Base-by-base conservation (phyloP, 2,329 filamentous ascomycete genomes). In the Colletotrichum sp. region DNA sequence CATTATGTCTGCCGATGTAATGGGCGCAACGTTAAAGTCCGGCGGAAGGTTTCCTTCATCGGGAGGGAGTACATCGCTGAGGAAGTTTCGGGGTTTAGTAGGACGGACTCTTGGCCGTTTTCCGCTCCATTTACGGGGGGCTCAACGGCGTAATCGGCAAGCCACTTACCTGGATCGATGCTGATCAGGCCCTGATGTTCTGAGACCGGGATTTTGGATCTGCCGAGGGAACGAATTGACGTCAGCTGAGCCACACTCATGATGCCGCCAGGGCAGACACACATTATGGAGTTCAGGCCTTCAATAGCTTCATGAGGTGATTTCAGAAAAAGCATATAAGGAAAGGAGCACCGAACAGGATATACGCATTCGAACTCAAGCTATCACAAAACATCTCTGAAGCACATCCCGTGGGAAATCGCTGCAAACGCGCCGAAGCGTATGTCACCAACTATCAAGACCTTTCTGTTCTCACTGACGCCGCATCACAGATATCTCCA, bases 31-130 rank as follows among this genome's bases (percentile, higher is more conserved):
- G 0, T 0, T 22, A 13, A 48, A 48, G 44, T 48, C 44, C 44
- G 0, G 0, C 44, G 44, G 44, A 5, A 13, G 7, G 1, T 13
- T 48, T 48, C 0, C 44, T 48, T n/a, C 2, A 22, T 7, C 16
- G 36, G 36, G 36, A 39, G 15, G 19, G 25, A 25, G 25, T 25
- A 25, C 25, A 25, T 25, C 32, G 11, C 11, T 12, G 12, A 6
- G 32, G 32, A 34, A 5, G 32, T 15, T 34, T 34, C 32, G 12
- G 12, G 32, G 32, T 34, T 12, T 34, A 44, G 16, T 19, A 5
- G 9, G 16, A 48, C 12, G 39, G 39, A 5, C 9, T 48, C 44
- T 48, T 22, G 44, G 44, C n/a, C 44, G 11, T 48, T 48, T 5
- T 22, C 7, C 44, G 2, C 11, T 48, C 44, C 19, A 22, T 22